phyloP scores from a whole-genome alignment of 495 filamentous ascomycete genomes.

The Xylaria venustula region DNA sequence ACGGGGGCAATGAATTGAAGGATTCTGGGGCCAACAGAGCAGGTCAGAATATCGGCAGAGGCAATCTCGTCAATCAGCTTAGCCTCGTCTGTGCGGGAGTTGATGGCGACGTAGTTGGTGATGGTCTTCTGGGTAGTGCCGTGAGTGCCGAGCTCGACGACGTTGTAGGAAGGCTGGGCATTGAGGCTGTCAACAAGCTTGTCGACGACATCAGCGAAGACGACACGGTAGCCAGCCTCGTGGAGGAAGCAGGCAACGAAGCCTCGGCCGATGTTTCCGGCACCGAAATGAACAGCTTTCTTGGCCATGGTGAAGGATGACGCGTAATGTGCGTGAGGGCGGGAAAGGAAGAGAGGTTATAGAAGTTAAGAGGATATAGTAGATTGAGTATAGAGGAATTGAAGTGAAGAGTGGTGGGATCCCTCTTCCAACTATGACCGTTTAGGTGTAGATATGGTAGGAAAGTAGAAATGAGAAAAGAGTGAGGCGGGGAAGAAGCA shows the following conservation, averaged over 20 bases:
- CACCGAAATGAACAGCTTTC: conserved; percentile 91
- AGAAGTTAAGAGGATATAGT: not conserved
- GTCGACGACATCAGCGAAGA: conserved; percentile 93
- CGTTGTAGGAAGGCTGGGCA: conserved; percentile 71
- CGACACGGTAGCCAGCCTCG: conserved; percentile 82
- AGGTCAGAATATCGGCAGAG: conserved; percentile 86
- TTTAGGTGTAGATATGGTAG: not conserved
- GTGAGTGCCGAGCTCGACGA: conserved; percentile 87
- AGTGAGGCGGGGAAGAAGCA: conserved; percentile 13
- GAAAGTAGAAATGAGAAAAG: not conserved
- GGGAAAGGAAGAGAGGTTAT: not conserved
- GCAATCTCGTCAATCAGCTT: conserved; percentile 82
- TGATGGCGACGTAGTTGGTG: conserved; percentile 93
- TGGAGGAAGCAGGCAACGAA: conserved; percentile 71
- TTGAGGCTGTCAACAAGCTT: conserved; percentile 74
- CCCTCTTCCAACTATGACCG: not conserved
- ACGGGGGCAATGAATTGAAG: conserved; percentile 93
- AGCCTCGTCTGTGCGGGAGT: conserved; percentile 77
- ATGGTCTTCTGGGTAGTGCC: conserved; percentile 79
- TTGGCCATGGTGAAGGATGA: conserved; percentile 60
- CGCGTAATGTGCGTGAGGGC: not conserved
- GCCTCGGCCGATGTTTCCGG: conserved; percentile 79
- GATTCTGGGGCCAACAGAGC: conserved; percentile 92
- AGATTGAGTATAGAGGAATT: not conserved
- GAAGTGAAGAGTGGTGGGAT: not conserved